These are phyloP conservation scores for Candida dajiaensis DNA, from an alignment of 805 yeast genomes.

Conservation along the genomic window DNA sequence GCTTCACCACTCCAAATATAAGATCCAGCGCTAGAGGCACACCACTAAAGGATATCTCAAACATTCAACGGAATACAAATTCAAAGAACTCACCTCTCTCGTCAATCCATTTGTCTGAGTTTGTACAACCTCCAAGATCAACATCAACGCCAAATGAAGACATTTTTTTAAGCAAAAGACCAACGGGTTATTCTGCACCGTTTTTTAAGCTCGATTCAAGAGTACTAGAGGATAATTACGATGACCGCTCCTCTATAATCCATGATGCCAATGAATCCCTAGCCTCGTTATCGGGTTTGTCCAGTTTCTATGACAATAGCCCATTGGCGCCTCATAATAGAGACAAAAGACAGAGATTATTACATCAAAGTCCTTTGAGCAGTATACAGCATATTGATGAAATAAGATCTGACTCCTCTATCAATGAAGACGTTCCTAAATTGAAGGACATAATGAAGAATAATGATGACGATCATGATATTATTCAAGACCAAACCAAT, in stretches of 20 bases:
- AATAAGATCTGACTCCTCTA: neutral
- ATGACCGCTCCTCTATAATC: neutral
- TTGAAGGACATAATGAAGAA: neutral
- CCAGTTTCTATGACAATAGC: neutral
- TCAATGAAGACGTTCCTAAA: neutral
- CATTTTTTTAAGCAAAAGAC: slow-evolving; percentile 6
- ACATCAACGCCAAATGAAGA: slow-evolving; percentile 23
- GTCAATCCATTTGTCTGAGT: slow-evolving; percentile 23
- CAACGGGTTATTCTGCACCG: slow-evolving; percentile 14
- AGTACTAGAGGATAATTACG: slow-evolving; percentile 4
- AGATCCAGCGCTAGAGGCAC: neutral
- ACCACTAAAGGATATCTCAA: neutral
- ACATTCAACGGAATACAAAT: neutral
- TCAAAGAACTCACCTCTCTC: slow-evolving; percentile 7
- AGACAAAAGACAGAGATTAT: slow-evolving; percentile 7
- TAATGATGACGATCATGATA: neutral
- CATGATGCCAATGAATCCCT: slow-evolving; percentile 1
- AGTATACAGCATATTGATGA: neutral
- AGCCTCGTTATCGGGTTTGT: neutral
- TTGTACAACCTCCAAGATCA: slow-evolving; percentile 22
- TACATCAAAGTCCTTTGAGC: neutral
- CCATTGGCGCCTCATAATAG: slow-evolving; percentile 8
- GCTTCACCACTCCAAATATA: neutral
- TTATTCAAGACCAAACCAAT: neutral
- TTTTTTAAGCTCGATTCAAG: slow-evolving; percentile 14